phyloP scores from a whole-genome alignment of 2,329 filamentous ascomycete species.

The Coniosporium uncinatum region DNA sequence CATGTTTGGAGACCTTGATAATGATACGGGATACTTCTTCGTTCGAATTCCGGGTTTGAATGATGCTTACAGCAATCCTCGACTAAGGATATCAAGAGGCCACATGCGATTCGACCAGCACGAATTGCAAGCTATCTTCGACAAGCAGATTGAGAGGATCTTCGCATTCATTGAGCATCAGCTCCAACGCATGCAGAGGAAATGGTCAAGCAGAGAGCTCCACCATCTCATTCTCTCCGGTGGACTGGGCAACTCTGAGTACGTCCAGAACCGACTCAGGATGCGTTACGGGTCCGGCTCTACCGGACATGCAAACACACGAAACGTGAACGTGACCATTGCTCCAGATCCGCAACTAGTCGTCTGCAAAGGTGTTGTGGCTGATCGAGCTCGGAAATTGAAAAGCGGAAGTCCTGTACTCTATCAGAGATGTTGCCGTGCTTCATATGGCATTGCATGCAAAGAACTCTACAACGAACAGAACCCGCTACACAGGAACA shows the following conservation, averaged over 20 bases:
- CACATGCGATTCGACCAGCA: conserved; percentile 23
- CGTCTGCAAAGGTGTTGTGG: conserved; percentile 46
- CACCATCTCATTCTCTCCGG: conserved; percentile 33
- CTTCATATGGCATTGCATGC: conserved; percentile 27
- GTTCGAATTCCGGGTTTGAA: conserved; percentile 25
- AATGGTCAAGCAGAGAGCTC: conserved; percentile 19
- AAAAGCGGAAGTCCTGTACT: conserved; percentile 36
- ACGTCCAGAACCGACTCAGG: conserved; percentile 28
- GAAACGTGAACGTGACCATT: conserved; percentile 20
- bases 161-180: conserved; percentile 26
- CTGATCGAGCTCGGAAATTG: conserved; percentile 44
- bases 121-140: conserved; percentile 24
- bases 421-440: conserved; percentile 27
- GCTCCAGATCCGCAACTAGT: conserved; percentile 47
- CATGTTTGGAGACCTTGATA: conserved; percentile 27
- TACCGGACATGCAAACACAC: conserved; percentile 13
- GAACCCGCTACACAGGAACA: conserved; percentile 20
- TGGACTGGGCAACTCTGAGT: conserved; percentile 33
- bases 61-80: conserved; percentile 21
- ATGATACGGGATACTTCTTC: conserved; percentile 25
- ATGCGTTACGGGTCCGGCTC: conserved; percentile 20
- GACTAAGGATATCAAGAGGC: conserved; percentile 21
- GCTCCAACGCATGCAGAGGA: conserved; percentile 18
- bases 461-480: conserved; percentile 26
- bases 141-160: conserved; percentile 25